Base-by-base conservation (phyloP, 2,329 filamentous ascomycete species). In the Dothideomycetidae sp. region DNA sequence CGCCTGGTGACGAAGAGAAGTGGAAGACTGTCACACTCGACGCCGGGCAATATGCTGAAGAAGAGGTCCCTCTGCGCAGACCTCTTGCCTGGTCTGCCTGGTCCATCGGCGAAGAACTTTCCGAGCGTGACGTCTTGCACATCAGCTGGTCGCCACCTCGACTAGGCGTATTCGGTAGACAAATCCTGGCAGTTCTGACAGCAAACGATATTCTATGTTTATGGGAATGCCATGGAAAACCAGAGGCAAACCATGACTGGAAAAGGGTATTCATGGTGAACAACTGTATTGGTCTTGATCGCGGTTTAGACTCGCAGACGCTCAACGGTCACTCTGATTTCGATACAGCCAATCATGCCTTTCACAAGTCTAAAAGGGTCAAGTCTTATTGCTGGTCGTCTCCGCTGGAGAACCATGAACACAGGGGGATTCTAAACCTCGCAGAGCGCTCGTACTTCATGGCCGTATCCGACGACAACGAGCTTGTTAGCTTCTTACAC, bases 51-150 rank as follows among this genome's bases (percentile, higher is more conserved):
- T 76, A 75, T 50, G 67, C 64, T 1, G 49, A 55, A 9, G 52
- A 57, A 5, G 72, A 76, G 48, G 46, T 64, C 2, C 58, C 61
- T 3, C 44, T 56, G 13, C 61, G 63, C 35, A 51, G 62, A 9
- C 64, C 68, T 7, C 59, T 65, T 11, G 56, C 60, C 10, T 58
- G 64, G 18, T 47, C 57, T 10, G 54, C 60, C 12, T 71, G 68
- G 47, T 75, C 71, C 0, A 49, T 75, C 15, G 73, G 70, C 2
- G 69, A 73, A 44, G 73, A 77, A 48, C 64, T 72, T 36, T 75
- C 71, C 0, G 48, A 56, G 2, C 68, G 68, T 42, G 57, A 57
- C 29, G 63, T 70, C 2, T 52, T 61, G n/a, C 55, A 55, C 2
- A 48, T 75, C 14, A 55, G 61, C 5, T 77, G 73, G 73, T 76